Evolutionary conservation across 805 yeast species (phyloP).

Genomic region (Candida mattraensis): DNA sequence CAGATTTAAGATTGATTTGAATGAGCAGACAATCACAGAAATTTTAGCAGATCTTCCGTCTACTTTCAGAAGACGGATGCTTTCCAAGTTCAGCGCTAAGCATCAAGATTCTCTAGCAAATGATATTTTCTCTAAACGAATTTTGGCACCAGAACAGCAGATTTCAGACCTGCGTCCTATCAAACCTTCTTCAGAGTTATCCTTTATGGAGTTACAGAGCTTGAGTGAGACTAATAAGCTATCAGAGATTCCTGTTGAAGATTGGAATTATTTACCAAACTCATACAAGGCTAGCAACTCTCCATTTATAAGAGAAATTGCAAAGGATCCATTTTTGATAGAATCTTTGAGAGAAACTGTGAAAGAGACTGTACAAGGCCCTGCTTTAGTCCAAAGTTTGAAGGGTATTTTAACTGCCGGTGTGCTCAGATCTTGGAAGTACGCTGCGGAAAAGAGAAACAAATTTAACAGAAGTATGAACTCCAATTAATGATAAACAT

Average conservation of each 20-base stretch:
- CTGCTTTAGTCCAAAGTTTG: constrained; percentile 73
- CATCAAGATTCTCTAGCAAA: constrained; percentile 26
- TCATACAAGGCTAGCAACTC: constrained; percentile 24
- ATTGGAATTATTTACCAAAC: constrained; percentile 36
- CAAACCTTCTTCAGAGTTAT: constrained; percentile 16
- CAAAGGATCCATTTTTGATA: constrained; percentile 38
- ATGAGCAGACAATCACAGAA: constrained; percentile 37
- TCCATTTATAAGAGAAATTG: constrained; percentile 42
- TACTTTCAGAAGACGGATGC: constrained; percentile 45
- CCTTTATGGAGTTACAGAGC: constrained; percentile 29
- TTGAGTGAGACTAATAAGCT: constrained; percentile 14
- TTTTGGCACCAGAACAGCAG: constrained; percentile 16
- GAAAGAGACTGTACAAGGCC: constrained; percentile 56
- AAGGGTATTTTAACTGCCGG: constrained; percentile 94
- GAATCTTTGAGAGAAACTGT: constrained; percentile 41
- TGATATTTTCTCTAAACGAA: constrained; percentile 32
- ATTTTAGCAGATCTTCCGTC: constrained; percentile 52
- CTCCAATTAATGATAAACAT: constrained; percentile 4
- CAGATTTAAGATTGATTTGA: constrained; percentile 30
- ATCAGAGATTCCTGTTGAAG: constrained; percentile 28
- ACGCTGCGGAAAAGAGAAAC: constrained; percentile 69
- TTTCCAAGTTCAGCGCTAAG: constrained; percentile 23
- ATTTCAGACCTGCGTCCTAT: constrained; percentile 13
- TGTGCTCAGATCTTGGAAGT: constrained; percentile 60
- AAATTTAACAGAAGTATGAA: constrained; percentile 29